Percentiles rank a stretch among this genome's conserved stretches.
phyloP scores from a whole-genome alignment of 108 stramenopile genomes.

The Cyclotella baltica region DNA sequence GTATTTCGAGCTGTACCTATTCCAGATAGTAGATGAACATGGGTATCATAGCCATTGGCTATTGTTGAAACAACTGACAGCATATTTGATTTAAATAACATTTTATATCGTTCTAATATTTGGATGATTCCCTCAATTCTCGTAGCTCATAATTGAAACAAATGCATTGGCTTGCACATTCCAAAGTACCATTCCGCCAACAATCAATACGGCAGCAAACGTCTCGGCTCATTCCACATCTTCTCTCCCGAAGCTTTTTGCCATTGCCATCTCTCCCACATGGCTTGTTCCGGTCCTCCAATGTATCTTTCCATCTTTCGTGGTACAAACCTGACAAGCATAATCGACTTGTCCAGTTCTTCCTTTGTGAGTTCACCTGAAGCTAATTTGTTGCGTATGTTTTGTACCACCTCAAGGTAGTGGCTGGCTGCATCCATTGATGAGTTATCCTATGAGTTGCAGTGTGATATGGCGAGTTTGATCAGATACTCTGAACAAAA shows the following conservation, averaged over 20 bases:
- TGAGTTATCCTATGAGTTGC: neutral
- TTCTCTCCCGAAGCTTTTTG: slow-evolving; percentile 5
- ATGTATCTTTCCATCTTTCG: slow-evolving; percentile 59
- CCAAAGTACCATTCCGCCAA: too few relatives aligned
- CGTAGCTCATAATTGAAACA: too few relatives aligned
- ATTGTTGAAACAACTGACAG: too few relatives aligned
- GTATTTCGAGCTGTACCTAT: slow-evolving; percentile 68
- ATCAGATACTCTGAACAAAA: neutral
- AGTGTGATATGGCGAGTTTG: neutral
- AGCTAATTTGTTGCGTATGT: slow-evolving; percentile 55
- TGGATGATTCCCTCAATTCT: too few relatives aligned
- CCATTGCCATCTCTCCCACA: slow-evolving; percentile 79
- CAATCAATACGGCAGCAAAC: slow-evolving; percentile 37
- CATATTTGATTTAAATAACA: too few relatives aligned
- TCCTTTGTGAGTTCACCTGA: slow-evolving; percentile 43
- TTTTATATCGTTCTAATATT: too few relatives aligned
- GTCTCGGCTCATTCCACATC: slow-evolving; percentile 28
- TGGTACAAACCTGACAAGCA: slow-evolving; percentile 56
- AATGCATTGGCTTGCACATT: too few relatives aligned
- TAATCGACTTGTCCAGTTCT: slow-evolving; percentile 53
- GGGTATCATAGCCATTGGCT: too few relatives aligned
- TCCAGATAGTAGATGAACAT: slow-evolving; percentile 50
- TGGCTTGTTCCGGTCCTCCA: slow-evolving; percentile 59
- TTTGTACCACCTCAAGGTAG: slow-evolving; percentile 61
- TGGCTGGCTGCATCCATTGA: slow-evolving; percentile 18